Percentiles rank a stretch among this genome's conserved stretches.
Conservation (phyloP, 2,329 filamentous ascomycete genomes). For the Aspergillus versicolor region DNA sequence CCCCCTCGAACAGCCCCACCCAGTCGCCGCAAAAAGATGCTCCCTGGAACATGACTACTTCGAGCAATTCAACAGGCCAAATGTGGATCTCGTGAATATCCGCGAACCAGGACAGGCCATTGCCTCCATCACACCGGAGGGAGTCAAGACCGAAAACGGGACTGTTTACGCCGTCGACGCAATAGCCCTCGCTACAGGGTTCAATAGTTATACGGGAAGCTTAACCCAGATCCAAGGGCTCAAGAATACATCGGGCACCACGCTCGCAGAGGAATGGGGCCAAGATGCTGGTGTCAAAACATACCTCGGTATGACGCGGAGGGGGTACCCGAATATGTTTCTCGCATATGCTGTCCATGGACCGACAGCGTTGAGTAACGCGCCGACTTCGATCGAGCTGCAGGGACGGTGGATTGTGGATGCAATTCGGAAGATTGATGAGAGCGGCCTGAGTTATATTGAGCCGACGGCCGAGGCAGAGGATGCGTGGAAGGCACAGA, state of each 20-base stretch:
- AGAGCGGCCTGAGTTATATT: slow-evolving; percentile 51
- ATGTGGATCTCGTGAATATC: slow-evolving; percentile 50
- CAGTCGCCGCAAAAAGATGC: slow-evolving; percentile 55
- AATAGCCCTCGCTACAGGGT: slow-evolving; percentile 44
- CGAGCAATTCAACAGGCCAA: slow-evolving; percentile 49
- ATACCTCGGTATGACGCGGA: slow-evolving; percentile 43
- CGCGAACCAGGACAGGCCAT: slow-evolving; percentile 46
- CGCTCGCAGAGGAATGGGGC: slow-evolving; percentile 26
- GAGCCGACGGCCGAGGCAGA: slow-evolving; percentile 50
- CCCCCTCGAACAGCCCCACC: slow-evolving; percentile 53
- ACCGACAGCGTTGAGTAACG: slow-evolving; percentile 57
- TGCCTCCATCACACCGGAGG: slow-evolving; percentile 36
- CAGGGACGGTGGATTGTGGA: slow-evolving; percentile 25
- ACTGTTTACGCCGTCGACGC: slow-evolving; percentile 38
- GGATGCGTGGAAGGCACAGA: slow-evolving; percentile 50
- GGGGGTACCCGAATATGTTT: slow-evolving; percentile 52
- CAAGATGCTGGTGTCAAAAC: slow-evolving; percentile 25
- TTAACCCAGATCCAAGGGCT: slow-evolving; percentile 36
- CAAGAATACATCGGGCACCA: slow-evolving; percentile 25
- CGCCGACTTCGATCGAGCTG: slow-evolving; percentile 39
- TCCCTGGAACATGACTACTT: slow-evolving; percentile 53
- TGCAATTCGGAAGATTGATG: slow-evolving; percentile 50
- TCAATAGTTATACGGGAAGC: slow-evolving; percentile 40
- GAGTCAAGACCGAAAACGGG: slow-evolving; percentile 43
- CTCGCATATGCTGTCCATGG: slow-evolving; percentile 56